These are phyloP conservation scores for Primulina huaijiensis DNA, from an alignment of 257 asterid genomes.

Conservation along the genomic window DNA sequence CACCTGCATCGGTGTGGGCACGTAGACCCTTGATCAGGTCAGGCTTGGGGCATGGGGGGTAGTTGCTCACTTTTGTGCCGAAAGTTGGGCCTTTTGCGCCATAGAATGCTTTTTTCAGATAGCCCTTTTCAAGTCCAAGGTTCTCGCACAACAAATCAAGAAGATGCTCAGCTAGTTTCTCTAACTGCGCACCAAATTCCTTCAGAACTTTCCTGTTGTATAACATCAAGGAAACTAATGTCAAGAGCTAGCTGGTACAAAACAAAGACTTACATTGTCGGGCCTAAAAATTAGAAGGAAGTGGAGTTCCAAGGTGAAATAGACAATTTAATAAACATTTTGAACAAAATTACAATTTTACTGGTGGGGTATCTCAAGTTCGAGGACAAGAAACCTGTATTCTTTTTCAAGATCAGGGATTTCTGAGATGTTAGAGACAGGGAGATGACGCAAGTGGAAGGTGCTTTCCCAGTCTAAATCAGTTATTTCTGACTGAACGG, in stretches of 20 bases:
- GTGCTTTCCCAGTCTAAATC: conserved; percentile 75
- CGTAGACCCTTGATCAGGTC: conserved; percentile 75
- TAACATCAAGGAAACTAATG: background rate
- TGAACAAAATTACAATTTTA: background rate
- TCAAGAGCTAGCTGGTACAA: background rate
- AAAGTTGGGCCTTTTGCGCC: conserved; percentile 66
- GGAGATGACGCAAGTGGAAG: conserved; percentile 59
- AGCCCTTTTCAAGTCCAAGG: conserved; percentile 70
- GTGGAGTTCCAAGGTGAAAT: no score
- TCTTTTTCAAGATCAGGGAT: conserved; percentile 60
- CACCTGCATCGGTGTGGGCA: conserved; percentile 79
- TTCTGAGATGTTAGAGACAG: conserved; percentile 55
- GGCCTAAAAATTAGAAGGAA: no score
- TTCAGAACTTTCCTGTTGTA: conserved; percentile 51
- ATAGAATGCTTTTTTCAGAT: conserved; percentile 56
- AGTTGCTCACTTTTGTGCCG: conserved; percentile 74
- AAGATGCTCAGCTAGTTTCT: conserved; percentile 60
- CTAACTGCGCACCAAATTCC: conserved; percentile 56
- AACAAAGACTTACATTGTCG: background rate
- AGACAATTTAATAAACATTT: no score
- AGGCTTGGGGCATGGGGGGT: conserved; percentile 70
- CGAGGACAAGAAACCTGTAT: conserved; percentile 42
- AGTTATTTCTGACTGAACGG: conserved; percentile 44
- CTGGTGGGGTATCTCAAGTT: background rate
- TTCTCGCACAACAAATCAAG: conserved; percentile 70